A percentile compares a stretch with the other conserved stretches of the same genome.
Conservation (phyloP, 768 basidiomycete genomes). For the Mycena indigotica region DNA sequence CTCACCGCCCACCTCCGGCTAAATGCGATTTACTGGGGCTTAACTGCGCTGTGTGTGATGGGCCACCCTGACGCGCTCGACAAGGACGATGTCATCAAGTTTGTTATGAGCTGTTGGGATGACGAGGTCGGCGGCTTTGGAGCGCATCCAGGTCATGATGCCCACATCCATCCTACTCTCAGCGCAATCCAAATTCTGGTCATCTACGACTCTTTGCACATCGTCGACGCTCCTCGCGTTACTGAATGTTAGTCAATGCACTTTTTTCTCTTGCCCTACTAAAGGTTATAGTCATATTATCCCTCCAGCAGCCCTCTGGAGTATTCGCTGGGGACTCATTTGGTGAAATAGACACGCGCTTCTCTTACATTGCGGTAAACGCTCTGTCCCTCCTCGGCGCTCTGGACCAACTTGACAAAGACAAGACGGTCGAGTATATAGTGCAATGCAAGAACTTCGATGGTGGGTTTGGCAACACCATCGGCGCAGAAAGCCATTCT, state of each 20-base stretch:
- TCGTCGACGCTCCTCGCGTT: conserved; percentile 69
- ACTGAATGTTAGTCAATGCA: conserved; percentile 59
- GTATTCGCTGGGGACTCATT: conserved; percentile 88
- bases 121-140: conserved; percentile 69
- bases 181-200: conserved; percentile 91
- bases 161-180: conserved; percentile 81
- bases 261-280: background rate
- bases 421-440: conserved; percentile 73
- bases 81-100: conserved; percentile 81
- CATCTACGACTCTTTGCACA: conserved; percentile 80
- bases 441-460: conserved; percentile 87
- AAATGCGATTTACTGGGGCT: conserved; percentile 97
- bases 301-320: conserved; percentile 83
- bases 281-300: conserved; percentile 67
- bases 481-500: conserved; percentile 92
- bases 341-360: conserved; percentile 93
- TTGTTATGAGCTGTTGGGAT: conserved; percentile 95
- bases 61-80: conserved; percentile 75
- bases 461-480: conserved; percentile 84
- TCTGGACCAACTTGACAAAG: conserved; percentile 67
- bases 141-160: conserved; percentile 91
- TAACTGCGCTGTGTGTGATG: conserved; percentile 86
- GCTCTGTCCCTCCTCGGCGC: conserved; percentile 80
- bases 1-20: conserved; percentile 90
- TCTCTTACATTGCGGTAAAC: conserved; percentile 84